Percentiles rank a stretch among this genome's conserved stretches.
Evolutionary conservation across 2,329 filamentous ascomycete species (phyloP).

Genomic region (Aspergillus sclerotialis): DNA sequence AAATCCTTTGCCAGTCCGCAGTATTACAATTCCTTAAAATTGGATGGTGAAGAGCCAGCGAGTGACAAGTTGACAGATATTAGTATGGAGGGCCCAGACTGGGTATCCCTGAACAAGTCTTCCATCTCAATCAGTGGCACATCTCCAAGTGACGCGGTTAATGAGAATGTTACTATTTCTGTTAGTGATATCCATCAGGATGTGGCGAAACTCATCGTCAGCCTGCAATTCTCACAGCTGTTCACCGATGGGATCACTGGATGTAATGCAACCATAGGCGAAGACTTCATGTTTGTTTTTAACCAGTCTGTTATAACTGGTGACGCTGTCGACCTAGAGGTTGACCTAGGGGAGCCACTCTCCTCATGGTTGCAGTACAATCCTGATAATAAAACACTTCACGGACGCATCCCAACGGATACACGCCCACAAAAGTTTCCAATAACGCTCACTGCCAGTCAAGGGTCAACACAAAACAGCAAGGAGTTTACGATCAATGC

Average conservation of each 20-base stretch:
- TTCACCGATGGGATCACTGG: conserved; percentile 38
- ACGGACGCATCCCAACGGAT: conserved; percentile 43
- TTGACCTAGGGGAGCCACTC: conserved; percentile 36
- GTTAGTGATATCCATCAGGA: conserved; percentile 56
- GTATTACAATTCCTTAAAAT: conserved; percentile 45
- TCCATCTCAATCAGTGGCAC: conserved; percentile 60
- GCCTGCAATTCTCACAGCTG: conserved; percentile 37
- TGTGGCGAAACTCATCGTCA: conserved; percentile 51
- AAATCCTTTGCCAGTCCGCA: conserved; percentile 46
- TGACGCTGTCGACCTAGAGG: conserved; percentile 34
- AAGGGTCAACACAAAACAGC: conserved; percentile 32
- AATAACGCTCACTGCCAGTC: conserved; percentile 39
- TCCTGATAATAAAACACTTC: conserved; percentile 34
- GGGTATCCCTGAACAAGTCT: conserved; percentile 60
- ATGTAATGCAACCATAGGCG: conserved; percentile 44
- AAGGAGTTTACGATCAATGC: conserved; percentile 39
- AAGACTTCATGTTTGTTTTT: conserved; percentile 44
- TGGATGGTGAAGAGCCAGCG: conserved; percentile 51
- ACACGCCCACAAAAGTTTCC: conserved; percentile 31
- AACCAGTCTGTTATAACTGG: conserved; percentile 36
- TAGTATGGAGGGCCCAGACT: conserved; percentile 53
- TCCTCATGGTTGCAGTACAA: conserved; percentile 47
- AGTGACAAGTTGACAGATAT: conserved; percentile 47
- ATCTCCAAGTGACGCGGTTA: conserved; percentile 51
- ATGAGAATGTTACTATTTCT: conserved; percentile 56